Base-by-base conservation (phyloP, 1,284 basidiomycete genomes). In the Testicularia cyperi region DNA sequence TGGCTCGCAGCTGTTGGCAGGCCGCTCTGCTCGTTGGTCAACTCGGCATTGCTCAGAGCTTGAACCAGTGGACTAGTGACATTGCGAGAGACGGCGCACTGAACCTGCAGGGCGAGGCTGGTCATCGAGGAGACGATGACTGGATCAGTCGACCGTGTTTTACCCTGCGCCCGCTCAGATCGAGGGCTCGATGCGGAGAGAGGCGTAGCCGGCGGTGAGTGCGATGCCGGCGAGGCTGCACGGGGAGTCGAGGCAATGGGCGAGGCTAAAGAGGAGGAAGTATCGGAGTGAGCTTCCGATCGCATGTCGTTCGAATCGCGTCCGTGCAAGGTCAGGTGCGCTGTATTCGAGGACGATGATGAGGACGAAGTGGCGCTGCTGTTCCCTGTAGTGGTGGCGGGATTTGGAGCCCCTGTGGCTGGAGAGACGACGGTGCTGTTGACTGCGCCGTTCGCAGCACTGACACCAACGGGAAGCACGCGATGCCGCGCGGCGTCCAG, bases 21-120 rank as follows among this genome's bases (percentile, higher is more conserved):
- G 8, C 30, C 30, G 18, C 18, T 13, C 9, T 32, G 30, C 30
- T 32, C 30, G 30, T 32, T 32, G 30, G 18, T 18, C 18, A 10
- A 16, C 18, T 60, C 41, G 10, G 56, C 56, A 21, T 53, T 45
- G 27, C 44, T 44, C 25, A 62, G 41, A 6, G 47, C 58, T n/a
- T 55, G 47, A 2, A 62, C 52, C 8, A 62, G 41, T 15, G 58
- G 58, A 21, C 47, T 46, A 13, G 58, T 56, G 44, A 63, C 44
- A 14, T 63, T 53, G 18, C 44, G 53, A 19, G 48, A 53, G 35
- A 63, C 48, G 5, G 60, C 60, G 3, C 48, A 57, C 21, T 63
- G 53, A 16, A 57, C 58, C 22, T 57, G 52, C 10, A 63, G 38
- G 2, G 53, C 53, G 9, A 56, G 41, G 20, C 47, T 47, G 6